phyloP scores from a whole-genome alignment of 2,329 filamentous ascomycete species.

The Fusarium mexicanum region DNA sequence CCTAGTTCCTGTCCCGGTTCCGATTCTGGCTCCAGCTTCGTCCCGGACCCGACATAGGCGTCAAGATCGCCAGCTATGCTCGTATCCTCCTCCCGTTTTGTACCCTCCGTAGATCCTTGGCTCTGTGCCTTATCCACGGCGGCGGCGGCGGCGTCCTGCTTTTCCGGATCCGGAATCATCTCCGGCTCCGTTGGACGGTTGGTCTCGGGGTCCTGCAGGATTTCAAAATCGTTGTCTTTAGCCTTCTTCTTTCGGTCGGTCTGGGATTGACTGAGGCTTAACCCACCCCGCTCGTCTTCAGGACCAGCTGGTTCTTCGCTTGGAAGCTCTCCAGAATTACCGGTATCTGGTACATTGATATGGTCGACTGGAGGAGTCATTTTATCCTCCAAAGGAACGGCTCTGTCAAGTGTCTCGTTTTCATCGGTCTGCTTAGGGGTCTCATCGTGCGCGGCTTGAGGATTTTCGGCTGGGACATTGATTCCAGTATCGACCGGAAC shows the following conservation, averaged over 20 bases:
- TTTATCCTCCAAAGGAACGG: slow-evolving; percentile 7
- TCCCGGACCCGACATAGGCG: slow-evolving; percentile 27
- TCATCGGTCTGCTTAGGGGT: slow-evolving; percentile 28
- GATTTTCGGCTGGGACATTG: slow-evolving; percentile 14
- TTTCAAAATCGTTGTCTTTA: slow-evolving; percentile 46
- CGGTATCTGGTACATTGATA: slow-evolving; percentile 29
- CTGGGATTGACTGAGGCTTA: slow-evolving; percentile 43
- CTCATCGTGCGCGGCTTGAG: slow-evolving; percentile 21
- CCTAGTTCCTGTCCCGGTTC: slow-evolving; percentile 33
- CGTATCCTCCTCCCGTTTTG: slow-evolving; percentile 28
- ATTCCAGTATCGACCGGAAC: slow-evolving; percentile 17
- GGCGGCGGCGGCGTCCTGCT: slow-evolving; percentile 38
- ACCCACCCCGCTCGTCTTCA: slow-evolving; percentile 46
- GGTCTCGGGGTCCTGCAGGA: slow-evolving; percentile 44
- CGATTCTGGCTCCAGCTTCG: slow-evolving; percentile 28
- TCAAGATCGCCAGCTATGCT: slow-evolving; percentile 27
- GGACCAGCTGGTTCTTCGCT: slow-evolving; percentile 41
- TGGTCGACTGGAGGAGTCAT: slow-evolving; percentile 13
- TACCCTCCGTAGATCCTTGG: slow-evolving; percentile 29
- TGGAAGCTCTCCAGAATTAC: slow-evolving; percentile 32
- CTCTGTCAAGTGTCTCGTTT: slow-evolving; percentile 10
- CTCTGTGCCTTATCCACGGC: slow-evolving; percentile 37
- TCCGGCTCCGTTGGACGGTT: slow-evolving; percentile 37
- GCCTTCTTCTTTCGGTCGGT: slow-evolving; percentile 49
- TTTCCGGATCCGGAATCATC: slow-evolving; percentile 40